Evolutionary conservation across 2,329 filamentous ascomycete species (phyloP), one percentile per base, ranked within the genome.

Genomic region (Scedosporium boydii): DNA sequence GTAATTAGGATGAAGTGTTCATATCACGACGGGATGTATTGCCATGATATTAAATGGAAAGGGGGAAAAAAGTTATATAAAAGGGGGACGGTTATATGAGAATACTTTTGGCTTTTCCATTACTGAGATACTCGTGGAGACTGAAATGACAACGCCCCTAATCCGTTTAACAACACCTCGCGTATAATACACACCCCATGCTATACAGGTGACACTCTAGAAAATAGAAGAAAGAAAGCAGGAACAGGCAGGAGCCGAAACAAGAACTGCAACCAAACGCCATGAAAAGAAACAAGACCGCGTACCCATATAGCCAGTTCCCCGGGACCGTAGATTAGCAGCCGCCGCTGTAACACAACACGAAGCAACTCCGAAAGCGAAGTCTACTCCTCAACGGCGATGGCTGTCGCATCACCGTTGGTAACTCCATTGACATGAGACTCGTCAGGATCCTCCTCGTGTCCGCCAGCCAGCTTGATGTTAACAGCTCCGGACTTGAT

Each of bases 401-500:
- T 27, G 5, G 51, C 51, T 14, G 23, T 12, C 5, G 51, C 51
- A 55, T 55, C 51, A 6, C 51, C 51, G 26, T 58, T 58, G 29
- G 29, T 38, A 57, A 41, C 46, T 6, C 60, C 60, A 57, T 56
- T 67, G 21, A 66, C 69, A 38, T 73, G 69, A 3, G 66, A 61
- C 41, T 66, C 63, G 12, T 68, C 69, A 6, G 67, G 69, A 46
- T 67, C 68, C 59, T 74, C 74, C 21, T 72, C 64, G 2, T 69
- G 68, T 12, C 70, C 71, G 4, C 23, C 51, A 3, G 71, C 65
- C 6, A 82, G 72, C 18, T 79, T 72, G 9, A 81, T 77, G 21
- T 81, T 77, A 1, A 75, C 78, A 3, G 73, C 73, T 9, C 78
- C 79, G 1, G 75, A 76, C 23, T 86, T 74, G 4, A 87, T 82